Evolutionary conservation across 345 rosid species (phyloP), one percentile per base, ranked within the genome.

Genomic region (Brassica nigra): DNA sequence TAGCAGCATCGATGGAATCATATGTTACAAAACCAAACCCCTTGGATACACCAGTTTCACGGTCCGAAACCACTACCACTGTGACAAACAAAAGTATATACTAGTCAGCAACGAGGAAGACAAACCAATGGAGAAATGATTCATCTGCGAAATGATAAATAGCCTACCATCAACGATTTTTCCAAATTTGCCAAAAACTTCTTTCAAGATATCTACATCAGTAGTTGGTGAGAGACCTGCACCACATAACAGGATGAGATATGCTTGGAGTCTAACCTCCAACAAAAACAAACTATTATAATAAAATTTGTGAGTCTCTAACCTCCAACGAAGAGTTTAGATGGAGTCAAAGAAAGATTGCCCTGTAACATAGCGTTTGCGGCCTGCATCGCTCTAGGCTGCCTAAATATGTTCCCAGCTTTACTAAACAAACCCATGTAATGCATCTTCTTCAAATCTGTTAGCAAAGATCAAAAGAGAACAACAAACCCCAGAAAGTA

Each of bases 401-500:
- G 80, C 80, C 80, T 80, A 64, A 75, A 80, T 29, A 80, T 80
- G 76, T 80, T 80, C 30, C 83, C 83, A 75, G 76, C 62, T 70
- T 70, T 80, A 80, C 83, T 80, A 75, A 80, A 80, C 76, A 80
- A 34, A 39, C 30, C 27, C 83, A 80, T 75, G 79, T 80, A 80
- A 80, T 80, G 83, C 83, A 80, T 80, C 72, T 75, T 44, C 75
- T n/a, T 55, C 31, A 31, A 63, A 69, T 55, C 83, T 80, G 68
- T 54, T 5, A 55, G 11, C 67, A 37, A 18, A 18, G 18, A 36
- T 30, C 72, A 18, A 54, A 23, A 44, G 8, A 44, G 8, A 44
- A 47, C 6, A 44, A 47, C 6, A 52, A 70, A 72, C 33, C 16
- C 3, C 18, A 71, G 11, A 73, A 79, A 30, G 61, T 36, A 27